Conservation (phyloP, 495 filamentous ascomycete species). For the Neurospora pannonica region DNA sequence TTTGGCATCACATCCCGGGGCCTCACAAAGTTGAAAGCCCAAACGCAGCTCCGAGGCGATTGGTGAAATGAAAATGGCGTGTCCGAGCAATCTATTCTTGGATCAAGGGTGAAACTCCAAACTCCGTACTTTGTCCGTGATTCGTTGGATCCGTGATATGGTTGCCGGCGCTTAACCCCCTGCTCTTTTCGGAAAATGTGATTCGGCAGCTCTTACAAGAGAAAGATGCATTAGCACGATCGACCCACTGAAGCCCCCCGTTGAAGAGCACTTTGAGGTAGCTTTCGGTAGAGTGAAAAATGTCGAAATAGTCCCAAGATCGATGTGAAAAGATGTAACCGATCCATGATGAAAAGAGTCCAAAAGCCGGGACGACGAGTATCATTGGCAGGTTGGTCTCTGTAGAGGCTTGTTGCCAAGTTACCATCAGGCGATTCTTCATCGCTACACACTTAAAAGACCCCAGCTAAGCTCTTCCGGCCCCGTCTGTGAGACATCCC, state of each 20-base stretch:
- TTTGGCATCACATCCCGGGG: neutral
- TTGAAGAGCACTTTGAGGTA: neutral
- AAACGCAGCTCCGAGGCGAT: neutral
- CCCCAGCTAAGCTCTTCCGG: neutral
- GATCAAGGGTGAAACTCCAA: constrained; percentile 13
- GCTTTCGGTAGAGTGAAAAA: neutral
- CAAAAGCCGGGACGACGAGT: neutral
- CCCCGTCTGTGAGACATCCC: neutral
- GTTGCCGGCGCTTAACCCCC: constrained; percentile 28
- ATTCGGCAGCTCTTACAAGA: constrained; percentile 18
- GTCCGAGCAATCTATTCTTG: constrained; percentile 29
- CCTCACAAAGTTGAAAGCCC: neutral
- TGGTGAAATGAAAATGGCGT: constrained; percentile 5
- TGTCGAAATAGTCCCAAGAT: neutral
- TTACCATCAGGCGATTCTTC: neutral
- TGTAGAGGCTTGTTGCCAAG: neutral
- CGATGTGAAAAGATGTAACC: neutral
- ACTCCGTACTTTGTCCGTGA: constrained; percentile 2
- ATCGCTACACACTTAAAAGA: neutral
- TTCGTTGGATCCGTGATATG: constrained; percentile 20
- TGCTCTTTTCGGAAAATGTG: constrained; percentile 11
- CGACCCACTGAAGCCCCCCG: neutral
- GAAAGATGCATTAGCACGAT: constrained; percentile 9
- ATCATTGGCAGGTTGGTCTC: neutral
- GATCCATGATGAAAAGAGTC: neutral